Evolutionary conservation across 78 protist species (phyloP).

Genomic region (Dictyostelium discoideum): dicty_2.7 NC_007088.5:7442001-7442500

Average conservation of each 20-base stretch:
- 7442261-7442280: conserved; percentile 70
- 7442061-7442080: conserved; percentile 65
- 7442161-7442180: conserved; percentile 79
- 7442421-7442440: conserved; percentile 33
- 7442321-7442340: conserved; percentile 78
- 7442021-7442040: conserved; percentile 79
- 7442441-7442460: conserved; percentile 67
- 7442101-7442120: conserved; percentile 70
- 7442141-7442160: conserved; percentile 58
- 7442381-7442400: conserved; percentile 32
- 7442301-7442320: conserved; percentile 78
- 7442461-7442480: conserved; percentile 73
- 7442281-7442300: conserved; percentile 74
- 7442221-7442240: conserved; percentile 79
- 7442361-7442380: conserved; percentile 39
- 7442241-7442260: conserved; percentile 81
- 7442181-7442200: conserved; percentile 83
- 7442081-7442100: conserved; percentile 73
- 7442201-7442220: conserved; percentile 74
- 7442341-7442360: conserved; percentile 40
- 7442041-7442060: conserved; percentile 28
- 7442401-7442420: not conserved
- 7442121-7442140: conserved; percentile 47
- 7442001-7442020: conserved; percentile 86
- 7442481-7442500: conserved; percentile 46